phyloP scores from a whole-genome alignment of 805 yeast genomes.

The Lachancea mirantina region DNA sequence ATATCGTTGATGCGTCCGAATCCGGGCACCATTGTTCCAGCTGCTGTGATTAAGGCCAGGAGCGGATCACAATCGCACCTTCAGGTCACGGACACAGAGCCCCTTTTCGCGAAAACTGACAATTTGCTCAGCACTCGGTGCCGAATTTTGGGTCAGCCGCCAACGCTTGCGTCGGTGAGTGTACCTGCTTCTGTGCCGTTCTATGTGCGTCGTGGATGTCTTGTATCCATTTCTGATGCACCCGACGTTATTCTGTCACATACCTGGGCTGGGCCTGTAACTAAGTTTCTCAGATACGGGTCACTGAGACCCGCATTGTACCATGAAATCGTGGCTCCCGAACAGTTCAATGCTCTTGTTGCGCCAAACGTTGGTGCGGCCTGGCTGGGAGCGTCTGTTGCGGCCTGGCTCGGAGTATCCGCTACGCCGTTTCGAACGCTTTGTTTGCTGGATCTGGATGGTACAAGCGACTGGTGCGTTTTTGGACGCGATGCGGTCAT shows the following conservation, averaged over 20 bases:
- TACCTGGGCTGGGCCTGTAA: constrained; percentile 19
- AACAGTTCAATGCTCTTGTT: constrained; percentile 17
- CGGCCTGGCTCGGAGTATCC: constrained; percentile 14
- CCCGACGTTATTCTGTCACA: constrained; percentile 14
- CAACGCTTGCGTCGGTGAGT: constrained; percentile 21
- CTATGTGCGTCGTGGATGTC: constrained; percentile 23
- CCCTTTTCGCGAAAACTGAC: constrained; percentile 12
- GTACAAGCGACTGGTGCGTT: constrained; percentile 28
- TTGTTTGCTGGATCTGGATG: constrained; percentile 17
- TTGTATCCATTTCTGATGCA: constrained; percentile 17
- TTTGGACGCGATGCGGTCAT: constrained; percentile 25
- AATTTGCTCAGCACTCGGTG: constrained; percentile 12
- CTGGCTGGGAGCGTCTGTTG: not conserved
- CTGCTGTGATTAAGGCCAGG: constrained; percentile 15
- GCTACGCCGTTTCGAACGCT: constrained; percentile 16
- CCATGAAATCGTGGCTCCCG: constrained; percentile 14
- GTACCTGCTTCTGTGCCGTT: constrained; percentile 18
- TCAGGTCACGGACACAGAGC: constrained; percentile 14
- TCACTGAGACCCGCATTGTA: constrained; percentile 18
- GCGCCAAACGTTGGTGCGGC: constrained; percentile 19
- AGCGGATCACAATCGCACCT: too few relatives aligned
- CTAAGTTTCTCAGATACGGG: constrained; percentile 16
- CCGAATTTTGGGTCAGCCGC: constrained; percentile 19
- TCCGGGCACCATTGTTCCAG: constrained; percentile 16
- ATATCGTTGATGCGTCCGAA: constrained; percentile 20